Evolutionary conservation across 1,139 yeast genomes (phyloP), one percentile per base, ranked within the genome.

Genomic region (Blastobotrys persicus): DNA sequence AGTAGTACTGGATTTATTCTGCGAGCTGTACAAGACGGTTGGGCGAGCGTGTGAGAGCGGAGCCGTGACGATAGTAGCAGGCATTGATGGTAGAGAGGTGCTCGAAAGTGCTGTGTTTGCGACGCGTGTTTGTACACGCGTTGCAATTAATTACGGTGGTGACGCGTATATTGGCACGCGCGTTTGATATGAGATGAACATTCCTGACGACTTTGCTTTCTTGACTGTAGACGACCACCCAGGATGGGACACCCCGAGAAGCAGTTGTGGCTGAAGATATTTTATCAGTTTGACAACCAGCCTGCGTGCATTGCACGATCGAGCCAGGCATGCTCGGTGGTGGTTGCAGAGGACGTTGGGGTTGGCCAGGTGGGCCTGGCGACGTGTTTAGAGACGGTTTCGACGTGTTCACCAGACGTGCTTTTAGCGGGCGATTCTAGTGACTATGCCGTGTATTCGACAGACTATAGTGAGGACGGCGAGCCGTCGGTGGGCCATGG

Each of bases 401-500:
- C 64, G 37, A 58, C 57, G 18, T 57, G 63, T 14, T 66, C 71
- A 16, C 74, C 74, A 2, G 75, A 71, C 46, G 60, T 71, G 13
- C 50, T 64, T 12, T 59, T 67, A 2, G 57, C 59, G 28, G 28
- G 9, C 28, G 56, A 63, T 12, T 46, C 52, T 11, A 46, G 55
- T 14, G 75, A 71, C 47, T 72, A 63, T 54, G 68, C 71, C 14
- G 73, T 71, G 2, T 72, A 71, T 51, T 62, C 73, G 2, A 63
- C 59, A n/a, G 75, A 71, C 55, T 65, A 60, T 53, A 61, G 71
- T 11, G 75, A 71, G 54, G 62, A 63, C 4, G 72, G 61, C 47
- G 53, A 55, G 42, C 74, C 75, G 5, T 54, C 66, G 35, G 72
- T 70, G 38, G 73, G 74, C 14, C 74, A 72, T 52, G 75, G 75